Base-by-base conservation (phyloP, 1,284 basidiomycete species). In the Rhodotorula sp. region DNA sequence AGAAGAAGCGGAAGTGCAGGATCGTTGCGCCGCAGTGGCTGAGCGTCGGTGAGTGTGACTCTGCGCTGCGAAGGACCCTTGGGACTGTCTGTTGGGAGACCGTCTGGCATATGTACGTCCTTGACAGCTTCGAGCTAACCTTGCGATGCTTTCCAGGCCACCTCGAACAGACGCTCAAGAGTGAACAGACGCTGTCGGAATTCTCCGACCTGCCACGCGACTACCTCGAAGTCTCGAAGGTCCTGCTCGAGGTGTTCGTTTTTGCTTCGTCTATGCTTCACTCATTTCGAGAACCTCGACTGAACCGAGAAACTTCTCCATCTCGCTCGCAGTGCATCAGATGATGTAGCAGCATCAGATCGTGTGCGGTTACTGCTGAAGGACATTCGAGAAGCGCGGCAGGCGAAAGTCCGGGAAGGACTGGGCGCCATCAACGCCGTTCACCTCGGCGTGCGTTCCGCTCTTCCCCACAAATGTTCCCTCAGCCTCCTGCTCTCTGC, bases 21-120 rank as follows among this genome's bases (percentile, higher is more conserved):
- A 90, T 99, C 55, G 85, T 97, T 9, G 85, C 92, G 0, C 95
- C 95, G 2, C 84, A 86, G 34, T 99, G 95, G 95, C 83, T 99
- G 39, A 86, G 84, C 65, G 85, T 90, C 59, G 93, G 94, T 93
- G 71, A 68, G 88, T 82, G 53, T 24, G 29, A 55, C n/a, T 13
- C 22, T n/a, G n/a, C n/a, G n/a, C n/a, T n/a, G n/a, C n/a, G n/a
- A n/a, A n/a, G n/a, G n/a, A n/a, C n/a, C n/a, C n/a, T n/a, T n/a
- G n/a, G n/a, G n/a, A n/a, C n/a, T n/a, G n/a, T n/a, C n/a, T n/a
- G n/a, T n/a, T n/a, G n/a, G n/a, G n/a, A n/a, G n/a, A n/a, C n/a
- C n/a, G n/a, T n/a, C n/a, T n/a, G n/a, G n/a, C n/a, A n/a, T n/a
- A n/a, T 13, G 39, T 44, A 44, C 13, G 3, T 3, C 2, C 39